phyloP scores from a whole-genome alignment of 176 grass and related monocot species.

The Musa schizocarpa region DNA sequence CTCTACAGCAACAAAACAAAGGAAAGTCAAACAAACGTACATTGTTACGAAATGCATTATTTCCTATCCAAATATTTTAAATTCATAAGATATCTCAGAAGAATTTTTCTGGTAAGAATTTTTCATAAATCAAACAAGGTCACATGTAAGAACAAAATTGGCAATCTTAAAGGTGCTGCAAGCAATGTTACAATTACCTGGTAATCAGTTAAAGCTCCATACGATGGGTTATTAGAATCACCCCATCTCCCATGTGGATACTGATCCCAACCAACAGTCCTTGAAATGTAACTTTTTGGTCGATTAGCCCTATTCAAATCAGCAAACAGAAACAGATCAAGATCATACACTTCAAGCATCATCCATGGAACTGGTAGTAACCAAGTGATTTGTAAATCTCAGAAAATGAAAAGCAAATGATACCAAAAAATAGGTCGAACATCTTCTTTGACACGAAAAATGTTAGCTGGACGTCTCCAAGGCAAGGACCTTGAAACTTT shows the following conservation, averaged over 20 bases:
- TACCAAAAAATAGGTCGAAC: conserved; percentile 92
- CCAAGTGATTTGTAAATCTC: not conserved
- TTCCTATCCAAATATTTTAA: too few species aligned
- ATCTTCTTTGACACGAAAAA: conserved; percentile 85
- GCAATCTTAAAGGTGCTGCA: not conserved
- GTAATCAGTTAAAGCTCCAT: conserved; percentile 58
- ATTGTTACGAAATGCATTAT: too few species aligned
- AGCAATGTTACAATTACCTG: conserved; percentile 28
- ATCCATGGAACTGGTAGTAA: not conserved
- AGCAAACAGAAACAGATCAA: not conserved
- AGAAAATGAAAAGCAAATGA: conserved; percentile 4
- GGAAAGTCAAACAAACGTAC: too few species aligned
- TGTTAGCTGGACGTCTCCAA: conserved; percentile 67
- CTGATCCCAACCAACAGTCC: conserved; percentile 71
- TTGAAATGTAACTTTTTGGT: conserved; percentile 81
- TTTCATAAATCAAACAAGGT: too few species aligned
- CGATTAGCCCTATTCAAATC: conserved; percentile 65
- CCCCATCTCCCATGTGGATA: conserved; percentile 73
- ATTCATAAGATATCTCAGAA: too few species aligned
- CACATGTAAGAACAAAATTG: not conserved
- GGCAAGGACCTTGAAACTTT: conserved; percentile 69
- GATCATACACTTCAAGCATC: not conserved
- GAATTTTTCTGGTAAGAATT: too few species aligned
- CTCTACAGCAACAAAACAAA: too few species aligned
- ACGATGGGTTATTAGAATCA: conserved; percentile 74